Evolutionary conservation across 768 basidiomycete genomes (phyloP), one percentile per base, ranked within the genome.

Genomic region (Amanita fuliginea): DNA sequence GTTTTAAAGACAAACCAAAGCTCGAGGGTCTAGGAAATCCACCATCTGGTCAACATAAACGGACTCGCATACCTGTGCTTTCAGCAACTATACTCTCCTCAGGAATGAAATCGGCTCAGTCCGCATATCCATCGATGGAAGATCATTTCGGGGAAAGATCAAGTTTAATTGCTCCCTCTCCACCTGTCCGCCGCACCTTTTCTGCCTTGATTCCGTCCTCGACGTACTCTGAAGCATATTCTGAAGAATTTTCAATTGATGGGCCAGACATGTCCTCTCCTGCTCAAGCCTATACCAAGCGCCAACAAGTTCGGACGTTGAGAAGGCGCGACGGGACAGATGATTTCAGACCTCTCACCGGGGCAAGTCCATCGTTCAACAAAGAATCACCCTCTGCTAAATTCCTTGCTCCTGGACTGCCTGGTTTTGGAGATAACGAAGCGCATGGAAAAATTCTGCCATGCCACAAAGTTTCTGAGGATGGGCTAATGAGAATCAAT

Each of bases 361-460:
- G 83, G 13, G 79, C 73, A 9, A 80, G 75, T 13, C 76, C 80
- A 9, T 58, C 73, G 57, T 68, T 69, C 35, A 65, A 67, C 55
- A 72, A 72, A 35, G 78, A 81, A 52, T 78, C 78, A 56, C 81
- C 81, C 9, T 75, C 75, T 4, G 66, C 73, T 6, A 77, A 76
- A 52, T 76, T 73, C 46, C 66, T 76, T 64, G 67, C 72, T 21
- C 73, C 74, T 21, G 88, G 83, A 39, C 64, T 91, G 46, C 83
- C 86, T 45, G 85, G 92, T 0, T 96, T 94, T 64, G 87, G 94
- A 13, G 91, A 92, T 57, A 92, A 92, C 58, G 96, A 99, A 63
- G 80, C 86, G 34, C 73, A 82, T 52, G 95, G 95, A 34, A 99
- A 98, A 68, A 79, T 94, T 56, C 64, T 99, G 53, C 94, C 94